A percentile compares a stretch with the other conserved stretches of the same genome.
phyloP scores from a whole-genome alignment of 257 asterid genomes.

The Jacaranda mimosifolia region DNA sequence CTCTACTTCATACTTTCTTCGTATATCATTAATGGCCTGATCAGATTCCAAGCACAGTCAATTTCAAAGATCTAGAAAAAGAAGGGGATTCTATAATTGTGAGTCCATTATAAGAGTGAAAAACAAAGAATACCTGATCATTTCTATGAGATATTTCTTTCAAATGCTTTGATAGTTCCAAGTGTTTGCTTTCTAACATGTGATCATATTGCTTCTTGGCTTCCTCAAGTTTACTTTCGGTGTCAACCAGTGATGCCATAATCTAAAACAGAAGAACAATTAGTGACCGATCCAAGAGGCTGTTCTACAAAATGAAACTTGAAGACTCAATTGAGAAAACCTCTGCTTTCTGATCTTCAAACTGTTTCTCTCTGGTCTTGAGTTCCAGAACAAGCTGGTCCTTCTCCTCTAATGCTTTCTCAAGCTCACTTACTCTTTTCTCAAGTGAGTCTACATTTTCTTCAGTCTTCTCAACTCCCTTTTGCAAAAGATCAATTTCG shows the following conservation, averaged over 20 bases:
- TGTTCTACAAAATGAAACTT: constrained; percentile 28
- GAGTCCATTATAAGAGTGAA: constrained; percentile 22
- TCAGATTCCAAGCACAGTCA: constrained; percentile 41
- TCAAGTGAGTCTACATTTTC: constrained; percentile 62
- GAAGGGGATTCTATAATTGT: constrained; percentile 23
- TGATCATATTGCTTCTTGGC: constrained; percentile 86
- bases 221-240: constrained; percentile 81
- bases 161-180: constrained; percentile 90
- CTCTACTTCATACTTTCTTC: constrained; percentile 86
- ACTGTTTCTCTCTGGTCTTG: constrained; percentile 63
- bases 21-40: constrained; percentile 92
- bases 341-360: constrained; percentile 78
- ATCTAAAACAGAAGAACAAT: constrained; percentile 56
- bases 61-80: constrained; percentile 32
- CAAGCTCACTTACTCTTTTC: constrained; percentile 65
- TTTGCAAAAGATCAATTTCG: constrained; percentile 62
- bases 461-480: constrained; percentile 63
- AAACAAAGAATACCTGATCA: constrained; percentile 71
- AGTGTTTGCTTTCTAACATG: constrained; percentile 89
- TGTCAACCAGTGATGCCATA: constrained; percentile 64
- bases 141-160: constrained; percentile 95
- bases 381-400: constrained; percentile 65
- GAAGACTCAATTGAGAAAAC: constrained; percentile 47
- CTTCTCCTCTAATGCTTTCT: constrained; percentile 69
- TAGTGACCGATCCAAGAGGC: constrained; percentile 33